A percentile compares a stretch with the other conserved stretches of the same genome.
Conservation (phyloP, 768 basidiomycete genomes). For the Lentinula raphanica region DNA sequence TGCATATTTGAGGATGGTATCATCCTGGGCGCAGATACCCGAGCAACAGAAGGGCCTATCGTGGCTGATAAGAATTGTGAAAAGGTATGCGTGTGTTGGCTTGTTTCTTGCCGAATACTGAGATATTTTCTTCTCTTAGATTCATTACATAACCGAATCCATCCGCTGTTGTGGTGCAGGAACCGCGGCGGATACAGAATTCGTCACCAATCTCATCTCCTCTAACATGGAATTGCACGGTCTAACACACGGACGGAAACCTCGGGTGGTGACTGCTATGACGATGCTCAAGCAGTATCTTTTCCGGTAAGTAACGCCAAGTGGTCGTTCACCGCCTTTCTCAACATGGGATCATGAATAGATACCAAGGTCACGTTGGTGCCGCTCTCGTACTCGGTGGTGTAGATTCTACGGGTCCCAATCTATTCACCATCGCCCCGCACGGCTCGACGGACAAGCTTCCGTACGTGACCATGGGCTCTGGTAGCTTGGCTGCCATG, state of each 20-base stretch:
- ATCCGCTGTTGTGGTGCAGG: constrained; percentile 98
- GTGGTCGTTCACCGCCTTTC: not conserved
- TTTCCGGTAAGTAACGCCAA: constrained; percentile 53
- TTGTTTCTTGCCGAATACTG: not conserved
- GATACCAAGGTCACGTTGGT: constrained; percentile 90
- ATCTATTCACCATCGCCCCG: constrained; percentile 92
- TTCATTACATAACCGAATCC: constrained; percentile 92
- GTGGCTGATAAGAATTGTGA: constrained; percentile 99
- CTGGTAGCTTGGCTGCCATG: constrained; percentile 95
- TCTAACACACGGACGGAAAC: constrained; percentile 85
- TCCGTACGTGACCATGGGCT: constrained; percentile 98
- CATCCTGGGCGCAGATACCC: constrained; percentile 92
- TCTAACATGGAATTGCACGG: constrained; percentile 94
- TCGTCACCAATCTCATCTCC: constrained; percentile 89
- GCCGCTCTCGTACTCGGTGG: constrained; percentile 96
- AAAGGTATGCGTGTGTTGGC: constrained; percentile 88
- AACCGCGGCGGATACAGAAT: constrained; percentile 98
- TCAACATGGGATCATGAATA: constrained; percentile 21
- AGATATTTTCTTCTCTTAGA: constrained; percentile 49
- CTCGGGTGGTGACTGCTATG: constrained; percentile 96
- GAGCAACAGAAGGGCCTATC: constrained; percentile 91
- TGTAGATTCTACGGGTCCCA: constrained; percentile 90
- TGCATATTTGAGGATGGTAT: constrained; percentile 91
- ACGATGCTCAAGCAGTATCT: constrained; percentile 98
- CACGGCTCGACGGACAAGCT: constrained; percentile 98